Percentiles rank a stretch among this genome's conserved stretches.
These are phyloP conservation scores for Cladophialophora yegresii DNA, from an alignment of 2,329 filamentous ascomycete species.

Conservation along the genomic window DNA sequence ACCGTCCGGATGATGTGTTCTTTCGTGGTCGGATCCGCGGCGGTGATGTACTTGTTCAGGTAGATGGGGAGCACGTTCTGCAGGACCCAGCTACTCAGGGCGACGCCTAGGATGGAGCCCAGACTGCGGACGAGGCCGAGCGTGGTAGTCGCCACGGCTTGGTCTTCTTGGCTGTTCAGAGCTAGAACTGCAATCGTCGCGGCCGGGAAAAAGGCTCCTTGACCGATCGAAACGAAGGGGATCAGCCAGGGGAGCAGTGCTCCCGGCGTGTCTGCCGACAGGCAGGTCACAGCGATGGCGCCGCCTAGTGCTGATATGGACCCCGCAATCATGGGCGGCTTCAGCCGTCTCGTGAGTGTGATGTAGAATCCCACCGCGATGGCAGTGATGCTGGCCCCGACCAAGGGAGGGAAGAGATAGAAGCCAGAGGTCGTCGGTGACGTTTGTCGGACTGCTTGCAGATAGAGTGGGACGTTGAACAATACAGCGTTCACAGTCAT, in stretches of 20 bases:
- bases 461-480: conserved; percentile 70
- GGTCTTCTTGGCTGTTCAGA: conserved; percentile 48
- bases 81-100: conserved; percentile 34
- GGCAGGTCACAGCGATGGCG: conserved; percentile 39
- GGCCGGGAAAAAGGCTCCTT: conserved; percentile 48
- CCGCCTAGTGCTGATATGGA: conserved; percentile 44
- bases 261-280: conserved; percentile 45
- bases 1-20: conserved; percentile 30
- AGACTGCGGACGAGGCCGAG: conserved; percentile 31
- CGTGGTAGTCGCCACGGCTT: conserved; percentile 45
- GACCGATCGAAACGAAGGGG: conserved; percentile 45
- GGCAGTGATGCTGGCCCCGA: conserved; percentile 49
- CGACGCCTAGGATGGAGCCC: conserved; percentile 34
- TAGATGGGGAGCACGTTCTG: conserved; percentile 34
- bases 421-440: conserved; percentile 68
- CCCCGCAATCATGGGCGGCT: conserved; percentile 46
- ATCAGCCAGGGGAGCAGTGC: conserved; percentile 48
- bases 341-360: conserved; percentile 48
- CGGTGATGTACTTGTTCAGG: conserved; percentile 24
- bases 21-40: conserved; percentile 24
- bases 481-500: conserved; percentile 57
- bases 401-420: conserved; percentile 63
- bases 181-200: conserved; percentile 47
- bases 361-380: conserved; percentile 49
- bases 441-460: conserved; percentile 68